Base-by-base conservation (phyloP, 768 basidiomycete genomes). In the Imleria badia region DNA sequence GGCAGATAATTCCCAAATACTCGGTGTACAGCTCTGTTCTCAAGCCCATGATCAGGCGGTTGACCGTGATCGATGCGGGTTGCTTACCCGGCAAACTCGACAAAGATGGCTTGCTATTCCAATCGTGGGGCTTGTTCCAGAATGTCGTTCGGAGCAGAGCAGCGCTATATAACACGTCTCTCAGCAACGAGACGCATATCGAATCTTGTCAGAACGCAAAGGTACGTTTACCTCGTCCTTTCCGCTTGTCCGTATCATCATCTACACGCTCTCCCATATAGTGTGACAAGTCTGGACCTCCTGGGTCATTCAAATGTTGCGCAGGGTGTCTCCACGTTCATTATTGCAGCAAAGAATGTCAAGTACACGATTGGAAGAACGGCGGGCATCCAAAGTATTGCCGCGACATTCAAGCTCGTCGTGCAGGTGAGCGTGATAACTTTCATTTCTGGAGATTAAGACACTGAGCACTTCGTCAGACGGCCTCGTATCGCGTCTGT, bases 291-390 rank as follows among this genome's bases (percentile, higher is more conserved):
- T 60, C 62, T 0, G 66, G 63, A 17, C 65, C 67, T 20, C 51
- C 58, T 9, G 65, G 60, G 22, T 65, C 63, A 26, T 61, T 69
- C 41, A 71, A 65, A 40, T 60, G 54, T 4, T 69, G 69, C 19
- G 59, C 59, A 7, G 65, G 67, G 10, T 69, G 68, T 47, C 64
- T 65, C 41, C 63, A 67, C 38, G 68, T 69, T 22, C 52, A 67
- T 44, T 71, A 69, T 38, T 69, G 67, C 49, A 60, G 65, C 53
- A 69, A 55, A 44, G 68, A 69, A 51, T 71, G 69, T 48, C 69
- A 69, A 43, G 64, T 52, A 1, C 60, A 67, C 45, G 67, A 69
- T 35, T 69, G 67, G 67, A 69, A 59, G 51, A 53, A 57, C n/a
- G 68, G 69, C 12, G 52, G 56, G 5, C 68, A 71, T 50, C 57